A percentile compares a stretch with the other conserved stretches of the same genome.
These are phyloP conservation scores for Galeopsis tetrahit DNA, from an alignment of 257 asterid species.

Conservation along the genomic window DNA sequence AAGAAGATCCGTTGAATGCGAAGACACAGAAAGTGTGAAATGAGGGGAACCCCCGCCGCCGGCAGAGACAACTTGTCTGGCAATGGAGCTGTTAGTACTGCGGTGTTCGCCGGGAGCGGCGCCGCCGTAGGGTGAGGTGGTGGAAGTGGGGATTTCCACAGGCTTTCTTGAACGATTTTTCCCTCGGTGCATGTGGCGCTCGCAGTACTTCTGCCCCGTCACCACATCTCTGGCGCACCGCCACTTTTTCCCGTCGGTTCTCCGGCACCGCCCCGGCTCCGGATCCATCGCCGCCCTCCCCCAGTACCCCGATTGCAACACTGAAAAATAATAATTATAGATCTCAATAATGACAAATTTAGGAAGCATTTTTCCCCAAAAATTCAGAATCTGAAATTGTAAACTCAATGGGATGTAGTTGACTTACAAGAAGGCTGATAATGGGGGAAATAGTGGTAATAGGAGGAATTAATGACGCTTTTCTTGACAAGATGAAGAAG, in stretches of 20 bases:
- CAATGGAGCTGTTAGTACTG: slow-evolving; percentile 22
- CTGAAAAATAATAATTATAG: slow-evolving; percentile 35
- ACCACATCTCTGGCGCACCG: slow-evolving; percentile 94
- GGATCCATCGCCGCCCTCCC: slow-evolving; percentile 88
- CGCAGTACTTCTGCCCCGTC: slow-evolving; percentile 87
- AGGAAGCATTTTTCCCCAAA: neutral
- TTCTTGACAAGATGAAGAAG: slow-evolving; percentile 81
- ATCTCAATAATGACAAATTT: slow-evolving; percentile 31
- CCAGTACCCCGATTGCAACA: slow-evolving; percentile 87
- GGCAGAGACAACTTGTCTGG: slow-evolving; percentile 21
- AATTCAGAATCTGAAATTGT: neutral
- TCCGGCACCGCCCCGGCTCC: slow-evolving; percentile 95
- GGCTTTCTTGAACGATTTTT: slow-evolving; percentile 99
- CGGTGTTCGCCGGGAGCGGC: slow-evolving; percentile 23
- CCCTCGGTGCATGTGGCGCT: slow-evolving; percentile 95
- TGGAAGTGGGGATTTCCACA: slow-evolving; percentile 86
- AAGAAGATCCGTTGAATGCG: slow-evolving; percentile 69
- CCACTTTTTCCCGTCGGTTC: slow-evolving; percentile 98
- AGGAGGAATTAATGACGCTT: slow-evolving; percentile 53
- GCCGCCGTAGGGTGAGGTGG: slow-evolving; percentile 38
- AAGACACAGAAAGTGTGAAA: slow-evolving; percentile 53
- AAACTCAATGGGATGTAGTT: no score
- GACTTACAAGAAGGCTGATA: slow-evolving; percentile 70
- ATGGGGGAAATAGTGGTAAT: slow-evolving; percentile 42
- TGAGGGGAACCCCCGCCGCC: slow-evolving; percentile 41